Base-by-base conservation (phyloP, 192 early-diverging fungal species). In the Podila clonocystis region DNA sequence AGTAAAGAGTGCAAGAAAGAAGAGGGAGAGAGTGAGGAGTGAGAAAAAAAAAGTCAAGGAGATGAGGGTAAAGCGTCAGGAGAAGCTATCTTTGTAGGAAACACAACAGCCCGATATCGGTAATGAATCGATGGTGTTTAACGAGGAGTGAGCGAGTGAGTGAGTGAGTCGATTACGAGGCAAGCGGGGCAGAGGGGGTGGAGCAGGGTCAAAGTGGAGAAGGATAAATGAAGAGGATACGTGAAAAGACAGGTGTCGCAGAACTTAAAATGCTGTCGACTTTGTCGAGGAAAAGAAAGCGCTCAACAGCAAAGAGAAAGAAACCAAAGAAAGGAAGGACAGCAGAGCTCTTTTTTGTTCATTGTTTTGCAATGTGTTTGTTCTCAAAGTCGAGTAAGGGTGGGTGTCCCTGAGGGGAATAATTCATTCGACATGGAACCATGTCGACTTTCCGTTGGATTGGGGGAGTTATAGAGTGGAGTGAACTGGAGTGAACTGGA, bases 121-220 rank as follows among this genome's bases (percentile, higher is more conserved):
- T 65, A 57, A 24, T 66, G 31, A 65, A 67, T 36, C 29, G 48
- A 67, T 74, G 48, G 41, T 66, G 30, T 26, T 36, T 66, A 3
- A 31, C 13, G 13, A 8, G 34, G 17, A 63, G 62, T 38, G 33
- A 41, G 34, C 20, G 33, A 15, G 50, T 57, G 65, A 66, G 34
- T 28, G 41, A 50, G 63, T 17, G 64, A 28, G 45, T 65, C 9
- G 12, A 17, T 15, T 15, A 55, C 20, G 55, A 58, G n/a, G 58
- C 0, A 29, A n/a, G 8, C 22, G 9, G 33, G 28, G 19, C 20
- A 58, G 45, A n/a, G n/a, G n/a, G n/a, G 24, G 2, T 6, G 34
- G 34, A 38, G 13, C 38, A 31, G 24, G 36, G 29, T 19, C 30
- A 41, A 30, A 26, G 22, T 60, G 19, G 31, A 20, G 29, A 36